Evolutionary conservation across 2,329 filamentous ascomycete species (phyloP), one percentile per base, ranked within the genome.

Genomic region (Neofusicoccum umdonicola): DNA sequence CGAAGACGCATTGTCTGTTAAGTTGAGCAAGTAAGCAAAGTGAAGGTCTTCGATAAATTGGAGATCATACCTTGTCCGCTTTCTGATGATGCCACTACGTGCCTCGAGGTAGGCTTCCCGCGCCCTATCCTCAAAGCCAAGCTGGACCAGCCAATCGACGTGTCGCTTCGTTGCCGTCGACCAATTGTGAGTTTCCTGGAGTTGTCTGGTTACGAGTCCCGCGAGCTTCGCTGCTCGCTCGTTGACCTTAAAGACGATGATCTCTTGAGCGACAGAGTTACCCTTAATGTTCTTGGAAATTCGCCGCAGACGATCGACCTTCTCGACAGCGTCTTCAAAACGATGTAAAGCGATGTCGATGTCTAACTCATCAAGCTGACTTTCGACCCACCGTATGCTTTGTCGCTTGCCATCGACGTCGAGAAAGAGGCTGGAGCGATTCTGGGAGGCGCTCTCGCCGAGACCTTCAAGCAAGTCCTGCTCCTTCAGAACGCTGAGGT

Each of bases 351-450:
- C 94, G 71, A 99, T 93, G 71, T 96, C 90, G 71, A 98, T 98
- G 73, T 99, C 95, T 5, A 99, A 86, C 73, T 96, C 92, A 73
- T 99, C 95, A 76, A 99, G 91, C 78, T 98, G 92, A 61, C 88
- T 88, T 76, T 99, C 95, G 0, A 99, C 92, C 92, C 92, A 97
- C 62, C 94, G 90, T 52, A 99, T 84, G 74, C 95, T 97, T 74
- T 98, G 92, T 76, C 97, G 93, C 72, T 96, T 96, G 56, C 95
- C 95, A 72, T 98, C 95, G 13, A 97, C 92, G 71, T 99, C 95
- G 69, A 99, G 93, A 63, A 97, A 86, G 80, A 97, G 90, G 67
- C 83, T 86, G 17, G 81, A 80, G 44, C 82, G 81, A 75, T 96
- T 91, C 73, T 92, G 92, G 71, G 90, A 88, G 67, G 89, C 87